These are phyloP conservation scores for Rhynchospora tenuis DNA, from an alignment of 176 grass and related monocot species.

Conservation along the genomic window DNA sequence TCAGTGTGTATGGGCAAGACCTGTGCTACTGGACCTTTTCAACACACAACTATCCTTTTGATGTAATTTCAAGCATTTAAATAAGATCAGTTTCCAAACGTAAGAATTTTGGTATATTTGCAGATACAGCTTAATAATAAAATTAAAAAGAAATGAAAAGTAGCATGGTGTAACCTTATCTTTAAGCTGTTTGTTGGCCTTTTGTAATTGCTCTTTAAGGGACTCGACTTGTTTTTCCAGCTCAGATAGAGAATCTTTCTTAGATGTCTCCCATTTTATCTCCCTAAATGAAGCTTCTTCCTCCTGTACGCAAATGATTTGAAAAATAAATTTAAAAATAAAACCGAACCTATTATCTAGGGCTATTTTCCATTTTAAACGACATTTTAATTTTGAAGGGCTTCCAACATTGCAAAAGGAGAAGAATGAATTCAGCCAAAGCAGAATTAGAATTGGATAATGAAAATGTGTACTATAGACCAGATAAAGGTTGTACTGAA, in stretches of 20 bases:
- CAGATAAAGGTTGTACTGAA: not conserved
- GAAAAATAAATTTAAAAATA: constrained; percentile 6
- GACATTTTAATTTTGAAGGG: not conserved
- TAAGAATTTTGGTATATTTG: not conserved
- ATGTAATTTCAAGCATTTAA: not conserved
- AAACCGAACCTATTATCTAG: not conserved
- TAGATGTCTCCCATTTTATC: constrained; percentile 72
- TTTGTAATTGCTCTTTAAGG: constrained; percentile 48
- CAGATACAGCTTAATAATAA: not conserved
- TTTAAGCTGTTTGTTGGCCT: constrained; percentile 40
- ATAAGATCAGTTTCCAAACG: not conserved
- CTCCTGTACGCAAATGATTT: constrained; percentile 41
- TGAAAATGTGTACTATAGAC: not conserved
- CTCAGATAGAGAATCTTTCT: constrained; percentile 45
- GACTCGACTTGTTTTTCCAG: constrained; percentile 48
- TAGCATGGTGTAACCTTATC: constrained; percentile 34
- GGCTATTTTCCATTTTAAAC: not conserved
- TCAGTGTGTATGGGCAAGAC: not conserved
- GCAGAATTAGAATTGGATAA: not conserved
- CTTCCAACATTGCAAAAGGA: not conserved
- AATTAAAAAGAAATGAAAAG: not conserved
- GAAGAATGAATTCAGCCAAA: not conserved
- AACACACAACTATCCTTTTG: not conserved
- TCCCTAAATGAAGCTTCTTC: constrained; percentile 61
- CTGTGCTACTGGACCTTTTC: not conserved